phyloP scores from a whole-genome alignment of 108 stramenopile species.

The Skeletonema tropicum region DNA sequence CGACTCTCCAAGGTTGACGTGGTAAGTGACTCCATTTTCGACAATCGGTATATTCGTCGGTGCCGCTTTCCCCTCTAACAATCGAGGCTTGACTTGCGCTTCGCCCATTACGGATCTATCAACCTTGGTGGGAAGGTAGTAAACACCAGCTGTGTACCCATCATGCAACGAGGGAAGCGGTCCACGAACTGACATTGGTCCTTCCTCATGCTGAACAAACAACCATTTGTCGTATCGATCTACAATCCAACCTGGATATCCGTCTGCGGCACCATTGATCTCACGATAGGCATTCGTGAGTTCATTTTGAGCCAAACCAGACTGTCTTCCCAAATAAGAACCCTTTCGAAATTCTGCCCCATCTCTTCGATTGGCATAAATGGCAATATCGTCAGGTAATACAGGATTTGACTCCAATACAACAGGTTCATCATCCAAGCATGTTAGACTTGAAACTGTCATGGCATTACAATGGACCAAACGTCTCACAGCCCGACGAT shows the following conservation, averaged over 20 bases:
- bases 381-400: conserved; percentile 73
- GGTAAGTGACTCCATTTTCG: conserved; percentile 79
- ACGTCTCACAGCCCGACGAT: conserved; percentile 69
- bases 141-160: conserved; percentile 78
- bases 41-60: conserved; percentile 62
- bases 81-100: conserved; percentile 49
- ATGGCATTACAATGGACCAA: conserved; percentile 77
- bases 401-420: conserved; percentile 26
- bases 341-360: conserved; percentile 56
- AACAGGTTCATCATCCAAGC: conserved; percentile 51
- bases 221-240: conserved; percentile 83
- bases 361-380: conserved; percentile 63
- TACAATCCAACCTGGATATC: conserved; percentile 84
- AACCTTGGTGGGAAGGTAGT: conserved; percentile 64
- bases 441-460: conserved; percentile 61
- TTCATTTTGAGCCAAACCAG: conserved; percentile 51
- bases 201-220: conserved; percentile 68
- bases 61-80: conserved; percentile 76
- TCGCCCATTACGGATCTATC: conserved; percentile 72
- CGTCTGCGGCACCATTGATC: conserved; percentile 85
- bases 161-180: conserved; percentile 86
- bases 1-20: conserved; percentile 68
- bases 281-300: conserved; percentile 79
- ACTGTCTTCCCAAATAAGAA: conserved; percentile 70
- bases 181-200: conserved; percentile 44